Evolutionary conservation across 1,284 basidiomycete species (phyloP).

Genomic region (Heterobasidion irregulare): DNA sequence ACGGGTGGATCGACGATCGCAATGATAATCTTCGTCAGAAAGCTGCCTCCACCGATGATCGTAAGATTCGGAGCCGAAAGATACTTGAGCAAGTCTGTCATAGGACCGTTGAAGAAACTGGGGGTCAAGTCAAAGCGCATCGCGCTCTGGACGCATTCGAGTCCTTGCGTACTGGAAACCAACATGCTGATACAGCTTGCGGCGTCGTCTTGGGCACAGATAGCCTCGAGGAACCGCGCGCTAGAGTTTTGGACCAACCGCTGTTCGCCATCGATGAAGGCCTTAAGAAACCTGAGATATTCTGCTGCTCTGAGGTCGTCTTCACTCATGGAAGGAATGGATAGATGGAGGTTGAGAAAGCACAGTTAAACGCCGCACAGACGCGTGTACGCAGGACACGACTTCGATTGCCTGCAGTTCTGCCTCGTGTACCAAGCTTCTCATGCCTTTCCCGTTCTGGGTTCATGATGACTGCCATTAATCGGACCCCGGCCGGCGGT

Average conservation of each 20-base stretch:
- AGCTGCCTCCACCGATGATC: slow-evolving; percentile 32
- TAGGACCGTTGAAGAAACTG: slow-evolving; percentile 37
- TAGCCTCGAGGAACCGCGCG: slow-evolving; percentile 36
- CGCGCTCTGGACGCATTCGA: slow-evolving; percentile 31
- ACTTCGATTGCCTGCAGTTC: too few relatives aligned
- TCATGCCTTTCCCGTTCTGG: too few relatives aligned
- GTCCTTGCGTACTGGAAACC: slow-evolving; percentile 32
- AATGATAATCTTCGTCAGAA: slow-evolving; percentile 30
- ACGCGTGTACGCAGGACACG: too few relatives aligned
- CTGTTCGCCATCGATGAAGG: neutral
- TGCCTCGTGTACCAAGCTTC: too few relatives aligned
- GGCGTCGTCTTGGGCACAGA: slow-evolving; percentile 32
- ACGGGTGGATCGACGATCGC: slow-evolving; percentile 43
- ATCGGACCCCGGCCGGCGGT: too few relatives aligned
- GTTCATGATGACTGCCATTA: too few relatives aligned
- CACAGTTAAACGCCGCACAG: too few relatives aligned
- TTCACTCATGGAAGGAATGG: neutral
- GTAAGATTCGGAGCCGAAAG: slow-evolving; percentile 30
- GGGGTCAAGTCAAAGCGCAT: slow-evolving; percentile 33
- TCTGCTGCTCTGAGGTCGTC: neutral
- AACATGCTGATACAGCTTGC: slow-evolving; percentile 27
- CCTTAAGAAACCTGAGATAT: neutral
- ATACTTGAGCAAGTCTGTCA: slow-evolving; percentile 29
- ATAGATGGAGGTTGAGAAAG: too few relatives aligned
- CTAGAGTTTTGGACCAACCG: neutral